These are phyloP conservation scores for Epicoccum sorghinum DNA, from an alignment of 2,329 filamentous ascomycete species.

Conservation along the genomic window DNA sequence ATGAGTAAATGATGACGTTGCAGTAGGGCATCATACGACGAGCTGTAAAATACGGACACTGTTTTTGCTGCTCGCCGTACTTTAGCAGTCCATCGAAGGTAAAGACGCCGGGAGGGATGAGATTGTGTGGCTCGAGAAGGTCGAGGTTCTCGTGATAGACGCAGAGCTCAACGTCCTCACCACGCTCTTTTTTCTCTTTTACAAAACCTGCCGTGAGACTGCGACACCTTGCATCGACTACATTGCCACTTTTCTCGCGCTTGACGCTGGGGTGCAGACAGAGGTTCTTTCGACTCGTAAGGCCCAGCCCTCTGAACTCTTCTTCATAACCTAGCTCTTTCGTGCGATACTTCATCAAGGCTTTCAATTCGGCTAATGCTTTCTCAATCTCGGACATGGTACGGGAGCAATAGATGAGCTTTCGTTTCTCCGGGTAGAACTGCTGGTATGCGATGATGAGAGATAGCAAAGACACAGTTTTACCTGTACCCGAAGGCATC, in stretches of 20 bases:
- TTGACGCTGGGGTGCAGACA: constrained; percentile 97
- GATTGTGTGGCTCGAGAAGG: constrained; percentile 89
- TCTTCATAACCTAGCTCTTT: constrained; percentile 89
- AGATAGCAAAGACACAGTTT: constrained; percentile 93
- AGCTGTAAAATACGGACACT: constrained; percentile 96
- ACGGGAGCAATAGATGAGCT: constrained; percentile 98
- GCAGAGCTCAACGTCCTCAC: constrained; percentile 92
- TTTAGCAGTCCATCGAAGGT: constrained; percentile 86
- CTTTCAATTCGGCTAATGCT: constrained; percentile 87
- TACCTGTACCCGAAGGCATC: constrained; percentile 98
- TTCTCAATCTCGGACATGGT: constrained; percentile 99
- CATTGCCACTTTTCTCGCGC: constrained; percentile 89
- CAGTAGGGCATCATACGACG: constrained; percentile 99
- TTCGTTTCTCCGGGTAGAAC: constrained; percentile 88
- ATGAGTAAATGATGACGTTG: constrained; percentile 99
- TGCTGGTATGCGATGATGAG: constrained; percentile 97
- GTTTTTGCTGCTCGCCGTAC: constrained; percentile 94
- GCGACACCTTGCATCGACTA: constrained; percentile 95
- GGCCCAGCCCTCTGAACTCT: constrained; percentile 87
- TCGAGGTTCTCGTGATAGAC: constrained; percentile 98
- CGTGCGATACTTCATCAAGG: constrained; percentile 91
- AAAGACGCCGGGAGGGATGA: constrained; percentile 94
- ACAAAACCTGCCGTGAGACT: constrained; percentile 96
- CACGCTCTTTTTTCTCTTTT: constrained; percentile 94
- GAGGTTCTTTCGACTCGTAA: constrained; percentile 96